Percentiles rank a stretch among this genome's conserved stretches.
phyloP scores from a whole-genome alignment of 2,329 filamentous ascomycete genomes.

The Claviceps sp. region DNA sequence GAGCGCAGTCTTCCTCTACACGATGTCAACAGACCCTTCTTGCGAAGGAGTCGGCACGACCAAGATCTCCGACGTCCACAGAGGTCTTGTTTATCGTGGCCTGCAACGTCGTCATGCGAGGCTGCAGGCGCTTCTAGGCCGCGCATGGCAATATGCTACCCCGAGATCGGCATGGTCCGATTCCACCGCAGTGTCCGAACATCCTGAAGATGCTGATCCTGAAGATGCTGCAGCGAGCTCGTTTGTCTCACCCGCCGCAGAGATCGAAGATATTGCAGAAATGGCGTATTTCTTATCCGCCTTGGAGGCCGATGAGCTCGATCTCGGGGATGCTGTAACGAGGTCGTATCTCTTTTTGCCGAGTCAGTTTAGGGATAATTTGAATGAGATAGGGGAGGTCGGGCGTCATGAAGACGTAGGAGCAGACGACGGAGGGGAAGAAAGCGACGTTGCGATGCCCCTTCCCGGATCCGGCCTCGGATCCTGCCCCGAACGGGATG shows the following conservation, averaged over 20 bases:
- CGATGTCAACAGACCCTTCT: not conserved
- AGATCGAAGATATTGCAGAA: no score
- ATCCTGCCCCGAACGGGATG: not conserved
- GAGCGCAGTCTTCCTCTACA: not conserved
- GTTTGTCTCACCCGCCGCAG: no score
- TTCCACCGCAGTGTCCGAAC: not conserved
- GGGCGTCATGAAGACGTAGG: no score
- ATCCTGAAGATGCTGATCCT: no score
- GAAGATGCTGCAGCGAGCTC: no score
- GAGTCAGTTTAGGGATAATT: no score
- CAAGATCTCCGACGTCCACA: not conserved
- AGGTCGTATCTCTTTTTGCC: not conserved
- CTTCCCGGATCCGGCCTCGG: no score
- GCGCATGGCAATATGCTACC: not conserved
- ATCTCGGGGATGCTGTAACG: not conserved
- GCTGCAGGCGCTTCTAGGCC: not conserved
- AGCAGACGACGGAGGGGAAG: not conserved
- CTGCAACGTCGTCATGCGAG: not conserved
- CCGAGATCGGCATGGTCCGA: not conserved
- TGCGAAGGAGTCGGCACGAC: not conserved
- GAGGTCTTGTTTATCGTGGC: not conserved
- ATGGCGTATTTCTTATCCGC: not conserved
- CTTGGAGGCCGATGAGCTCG: not conserved
- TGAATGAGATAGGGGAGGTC: no score
- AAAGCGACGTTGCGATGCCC: not conserved